Evolutionary conservation across 805 yeast genomes (phyloP), one percentile per base, ranked within the genome.

Genomic region (Metschnikowia anglica): DNA sequence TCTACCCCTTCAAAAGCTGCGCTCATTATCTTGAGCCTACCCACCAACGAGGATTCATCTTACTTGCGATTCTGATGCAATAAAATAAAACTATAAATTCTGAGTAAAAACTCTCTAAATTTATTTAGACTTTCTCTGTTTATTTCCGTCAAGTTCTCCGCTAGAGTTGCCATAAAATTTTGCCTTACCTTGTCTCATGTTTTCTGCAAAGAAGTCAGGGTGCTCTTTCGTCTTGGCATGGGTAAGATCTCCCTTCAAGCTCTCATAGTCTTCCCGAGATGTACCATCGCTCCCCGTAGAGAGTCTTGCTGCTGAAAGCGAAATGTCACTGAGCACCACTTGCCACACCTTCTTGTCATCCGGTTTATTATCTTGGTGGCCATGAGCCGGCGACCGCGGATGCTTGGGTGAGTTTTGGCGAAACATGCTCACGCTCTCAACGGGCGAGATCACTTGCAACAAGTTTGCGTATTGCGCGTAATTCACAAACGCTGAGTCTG

Each of bases 221-320:
- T 32, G 30, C 12, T 53, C 62, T 31, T 34, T 44, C 18, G 51
- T 28, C 41, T 52, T 53, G 15, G 63, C 59, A 32, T 56, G 65
- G 10, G 55, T 57, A 38, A 63, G 61, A 45, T 63, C 68, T 23
- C 65, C 49, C 15, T 54, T 54, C 29, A 63, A 44, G 39, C 55
- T 55, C 19, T 52, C 48, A 39, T 50, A 54, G 31, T 56, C 60
- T 6, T 49, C 46, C 11, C 58, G 48, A 4, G 62, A 46, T 5
- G 46, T 42, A 2, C 65, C 61, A 7, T 56, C 41, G 13, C 56
- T 53, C 3, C 71, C 71, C 9, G 66, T 62, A 2, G 72, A 65
- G 2, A 64, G 53, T 24, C 66, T 48, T 3, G 72, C 72, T 0
- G 72, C 71, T 10, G 64, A 52, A 38, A 65, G 52, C n/a, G 70